Evolutionary conservation across 495 filamentous ascomycete genomes (phyloP).

Genomic region (Penicillium fimorum): DNA sequence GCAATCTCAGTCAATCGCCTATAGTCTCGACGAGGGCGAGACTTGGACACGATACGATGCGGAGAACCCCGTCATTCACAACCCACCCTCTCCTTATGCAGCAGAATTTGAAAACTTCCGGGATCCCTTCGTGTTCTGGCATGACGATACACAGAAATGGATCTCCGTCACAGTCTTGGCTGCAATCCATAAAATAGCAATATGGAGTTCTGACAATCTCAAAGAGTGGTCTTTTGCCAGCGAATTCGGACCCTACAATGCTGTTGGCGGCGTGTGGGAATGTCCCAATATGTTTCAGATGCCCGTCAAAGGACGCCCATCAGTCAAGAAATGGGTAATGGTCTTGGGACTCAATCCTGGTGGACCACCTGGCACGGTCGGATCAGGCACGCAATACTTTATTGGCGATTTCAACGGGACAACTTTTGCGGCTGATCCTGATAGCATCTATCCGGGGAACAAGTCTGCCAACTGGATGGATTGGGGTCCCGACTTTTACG

Average conservation of each 20-base stretch:
- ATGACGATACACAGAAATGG: slow-evolving; percentile 47
- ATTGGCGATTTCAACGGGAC: slow-evolving; percentile 41
- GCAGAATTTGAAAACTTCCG: slow-evolving; percentile 47
- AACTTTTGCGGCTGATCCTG: slow-evolving; percentile 27
- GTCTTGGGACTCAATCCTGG: slow-evolving; percentile 55
- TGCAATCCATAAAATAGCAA: slow-evolving; percentile 48
- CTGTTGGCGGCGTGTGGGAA: slow-evolving; percentile 57
- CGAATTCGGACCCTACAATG: slow-evolving; percentile 54
- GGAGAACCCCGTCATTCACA: slow-evolving; percentile 52
- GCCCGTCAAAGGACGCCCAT: slow-evolving; percentile 24
- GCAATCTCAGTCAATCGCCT: slow-evolving; percentile 56
- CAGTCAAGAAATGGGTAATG: slow-evolving; percentile 44
- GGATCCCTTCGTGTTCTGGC: slow-evolving; percentile 57
- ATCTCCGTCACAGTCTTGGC: slow-evolving; percentile 48
- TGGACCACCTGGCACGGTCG: slow-evolving; percentile 50
- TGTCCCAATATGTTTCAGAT: slow-evolving; percentile 52
- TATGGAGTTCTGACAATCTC: slow-evolving; percentile 54
- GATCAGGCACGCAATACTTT: slow-evolving; percentile 40
- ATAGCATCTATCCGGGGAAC: slow-evolving; percentile 11
- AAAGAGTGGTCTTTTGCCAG: slow-evolving; percentile 52
- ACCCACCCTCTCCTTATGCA: slow-evolving; percentile 33
- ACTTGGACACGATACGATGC: slow-evolving; percentile 50
- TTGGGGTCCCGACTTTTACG: slow-evolving; percentile 7
- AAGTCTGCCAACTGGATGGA: slow-evolving; percentile 5
- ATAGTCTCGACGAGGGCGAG: slow-evolving; percentile 53